A percentile compares a stretch with the other conserved stretches of the same genome.
These are phyloP conservation scores for Diplocarpon mali DNA, from an alignment of 2,329 filamentous ascomycete species.

Conservation along the genomic window DNA sequence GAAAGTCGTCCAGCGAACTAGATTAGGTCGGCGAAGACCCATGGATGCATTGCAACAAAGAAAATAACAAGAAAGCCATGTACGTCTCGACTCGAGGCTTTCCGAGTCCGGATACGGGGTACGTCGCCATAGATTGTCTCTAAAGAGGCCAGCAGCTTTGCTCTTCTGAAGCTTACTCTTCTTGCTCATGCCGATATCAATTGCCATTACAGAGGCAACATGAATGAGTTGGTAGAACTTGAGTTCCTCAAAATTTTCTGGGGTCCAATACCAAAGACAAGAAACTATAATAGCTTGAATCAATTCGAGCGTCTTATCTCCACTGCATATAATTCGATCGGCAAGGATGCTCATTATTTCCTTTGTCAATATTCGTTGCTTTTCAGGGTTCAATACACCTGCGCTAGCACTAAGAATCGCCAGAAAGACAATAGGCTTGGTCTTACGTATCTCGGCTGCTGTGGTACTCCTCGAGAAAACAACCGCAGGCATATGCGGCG, in stretches of 20 bases:
- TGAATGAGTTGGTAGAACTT: slow-evolving; percentile 42
- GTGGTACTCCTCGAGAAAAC: slow-evolving; percentile 45
- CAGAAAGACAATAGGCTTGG: slow-evolving; percentile 58
- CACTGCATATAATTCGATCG: slow-evolving; percentile 35
- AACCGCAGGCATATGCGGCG: slow-evolving; percentile 49
- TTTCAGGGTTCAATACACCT: slow-evolving; percentile 37
- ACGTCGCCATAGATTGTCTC: slow-evolving; percentile 33
- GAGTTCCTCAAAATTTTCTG: slow-evolving; percentile 34
- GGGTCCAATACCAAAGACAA: slow-evolving; percentile 39
- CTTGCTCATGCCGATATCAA: slow-evolving; percentile 28
- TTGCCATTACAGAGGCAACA: slow-evolving; percentile 39
- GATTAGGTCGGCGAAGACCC: slow-evolving; percentile 33
- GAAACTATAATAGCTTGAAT: slow-evolving; percentile 38
- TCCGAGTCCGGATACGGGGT: slow-evolving; percentile 27
- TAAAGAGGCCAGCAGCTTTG: slow-evolving; percentile 32
- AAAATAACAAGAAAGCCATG: slow-evolving; percentile 28
- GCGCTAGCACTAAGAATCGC: slow-evolving; percentile 54
- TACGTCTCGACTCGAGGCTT: slow-evolving; percentile 26
- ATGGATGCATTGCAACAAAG: slow-evolving; percentile 32
- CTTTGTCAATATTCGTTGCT: slow-evolving; percentile 35
- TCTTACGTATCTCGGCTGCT: slow-evolving; percentile 42
- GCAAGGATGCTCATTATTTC: slow-evolving; percentile 39
- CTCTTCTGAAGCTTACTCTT: slow-evolving; percentile 22
- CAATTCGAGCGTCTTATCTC: slow-evolving; percentile 40
- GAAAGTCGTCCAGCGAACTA: slow-evolving; percentile 33